Percentiles rank a stretch among this genome's conserved stretches.
phyloP scores from a whole-genome alignment of 192 early-diverging fungal species.

The Coemansia sp. region DNA sequence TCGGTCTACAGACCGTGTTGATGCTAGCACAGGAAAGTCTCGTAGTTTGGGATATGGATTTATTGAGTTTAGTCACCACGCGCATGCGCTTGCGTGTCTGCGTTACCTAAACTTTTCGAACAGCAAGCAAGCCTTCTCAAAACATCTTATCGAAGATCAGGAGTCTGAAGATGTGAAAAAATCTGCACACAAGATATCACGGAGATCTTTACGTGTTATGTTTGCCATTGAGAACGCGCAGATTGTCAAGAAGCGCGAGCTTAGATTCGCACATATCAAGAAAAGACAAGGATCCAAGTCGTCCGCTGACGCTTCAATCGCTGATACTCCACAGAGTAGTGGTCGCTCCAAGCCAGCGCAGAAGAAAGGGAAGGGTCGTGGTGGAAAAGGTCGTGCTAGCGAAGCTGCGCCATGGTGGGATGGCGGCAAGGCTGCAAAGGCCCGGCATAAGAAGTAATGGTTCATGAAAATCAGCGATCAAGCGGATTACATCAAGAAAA shows the following conservation, averaged over 20 bases:
- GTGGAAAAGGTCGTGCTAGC: conserved; percentile 17
- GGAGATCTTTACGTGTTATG: conserved; percentile 62
- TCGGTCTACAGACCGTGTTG: conserved; percentile 73
- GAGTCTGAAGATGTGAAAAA: conserved; percentile 18
- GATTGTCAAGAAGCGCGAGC: conserved; percentile 70
- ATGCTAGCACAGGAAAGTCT: conserved; percentile 63
- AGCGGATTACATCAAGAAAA: neutral
- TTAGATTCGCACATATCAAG: conserved; percentile 27
- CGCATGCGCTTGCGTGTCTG: conserved; percentile 89
- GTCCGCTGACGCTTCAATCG: neutral
- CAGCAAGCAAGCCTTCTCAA: conserved; percentile 60
- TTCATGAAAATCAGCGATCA: neutral
- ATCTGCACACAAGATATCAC: conserved; percentile 32
- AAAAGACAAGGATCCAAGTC: conserved; percentile 10
- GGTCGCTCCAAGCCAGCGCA: neutral
- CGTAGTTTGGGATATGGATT: conserved; percentile 90
- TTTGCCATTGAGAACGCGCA: conserved; percentile 89
- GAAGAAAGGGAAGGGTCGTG: conserved; percentile 4
- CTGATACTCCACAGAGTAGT: neutral
- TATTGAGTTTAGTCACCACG: conserved; percentile 83
- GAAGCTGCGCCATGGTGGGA: conserved; percentile 16
- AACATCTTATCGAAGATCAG: conserved; percentile 41
- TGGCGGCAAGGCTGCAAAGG: conserved; percentile 8
- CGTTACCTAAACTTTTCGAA: conserved; percentile 87
- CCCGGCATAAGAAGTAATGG: conserved; percentile 7